Conservation (phyloP, 2,329 filamentous ascomycete species). For the Neodidymelliopsis sp. region DNA sequence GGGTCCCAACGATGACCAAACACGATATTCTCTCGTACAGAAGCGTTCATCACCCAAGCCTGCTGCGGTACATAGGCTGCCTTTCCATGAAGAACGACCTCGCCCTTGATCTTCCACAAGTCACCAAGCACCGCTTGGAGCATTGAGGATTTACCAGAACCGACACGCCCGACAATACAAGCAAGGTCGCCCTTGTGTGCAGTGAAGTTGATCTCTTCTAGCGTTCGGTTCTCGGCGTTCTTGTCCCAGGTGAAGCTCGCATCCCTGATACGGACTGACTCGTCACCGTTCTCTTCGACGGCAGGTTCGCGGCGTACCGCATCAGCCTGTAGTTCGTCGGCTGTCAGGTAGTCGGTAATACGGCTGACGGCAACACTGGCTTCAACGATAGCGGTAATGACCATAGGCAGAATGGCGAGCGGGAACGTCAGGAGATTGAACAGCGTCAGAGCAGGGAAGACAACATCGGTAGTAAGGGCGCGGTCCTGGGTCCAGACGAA, state of each 20-base stretch:
- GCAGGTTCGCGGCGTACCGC: constrained; percentile 76
- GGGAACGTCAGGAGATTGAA: constrained; percentile 98
- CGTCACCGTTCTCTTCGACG: constrained; percentile 79
- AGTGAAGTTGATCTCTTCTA: constrained; percentile 86
- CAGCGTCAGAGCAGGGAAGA: constrained; percentile 89
- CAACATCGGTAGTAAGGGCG: constrained; percentile 90
- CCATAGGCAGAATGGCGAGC: constrained; percentile 92
- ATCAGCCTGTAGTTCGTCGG: constrained; percentile 89
- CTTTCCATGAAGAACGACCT: constrained; percentile 81
- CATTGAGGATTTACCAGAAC: constrained; percentile 91
- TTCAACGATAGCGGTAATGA: constrained; percentile 95
- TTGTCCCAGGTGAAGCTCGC: constrained; percentile 96
- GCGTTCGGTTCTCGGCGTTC: constrained; percentile 70
- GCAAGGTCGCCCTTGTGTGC: constrained; percentile 92
- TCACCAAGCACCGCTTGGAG: constrained; percentile 89
- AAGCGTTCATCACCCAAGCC: constrained; percentile 97
- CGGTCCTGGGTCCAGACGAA: constrained; percentile 85
- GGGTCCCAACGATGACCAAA: constrained; percentile 96
- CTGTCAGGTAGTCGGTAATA: constrained; percentile 81
- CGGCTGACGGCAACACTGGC: constrained; percentile 90
- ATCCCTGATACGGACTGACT: constrained; percentile 82
- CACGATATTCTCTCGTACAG: constrained; percentile 94
- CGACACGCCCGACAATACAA: constrained; percentile 94
- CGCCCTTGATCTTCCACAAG: constrained; percentile 85
- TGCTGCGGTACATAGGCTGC: constrained; percentile 93